Conservation (phyloP, 2,329 filamentous ascomycete species). For the Aspergillus oerlinghausenensis region DNA sequence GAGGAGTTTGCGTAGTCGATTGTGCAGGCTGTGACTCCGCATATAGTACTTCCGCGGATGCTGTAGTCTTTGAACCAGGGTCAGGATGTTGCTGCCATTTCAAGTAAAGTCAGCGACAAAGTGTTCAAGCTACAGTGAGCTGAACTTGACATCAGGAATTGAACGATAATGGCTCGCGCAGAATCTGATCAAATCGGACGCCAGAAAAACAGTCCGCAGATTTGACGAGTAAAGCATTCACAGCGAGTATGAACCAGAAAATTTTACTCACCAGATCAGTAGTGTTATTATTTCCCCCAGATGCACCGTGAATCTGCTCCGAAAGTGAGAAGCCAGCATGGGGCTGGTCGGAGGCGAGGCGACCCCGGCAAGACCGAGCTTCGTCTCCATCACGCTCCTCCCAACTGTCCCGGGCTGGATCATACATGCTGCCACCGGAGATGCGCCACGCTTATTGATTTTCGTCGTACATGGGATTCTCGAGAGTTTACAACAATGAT, state of each 20-base stretch:
- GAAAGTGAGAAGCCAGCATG: neutral
- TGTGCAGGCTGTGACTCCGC: neutral
- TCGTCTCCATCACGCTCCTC: conserved; percentile 8
- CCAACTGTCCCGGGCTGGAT: conserved; percentile 23
- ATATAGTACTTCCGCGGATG: conserved; percentile 2
- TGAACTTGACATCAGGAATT: neutral
- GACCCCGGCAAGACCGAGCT: conserved; percentile 1
- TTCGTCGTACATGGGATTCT: conserved; percentile 4
- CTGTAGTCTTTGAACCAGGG: conserved; percentile 1
- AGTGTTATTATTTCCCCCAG: neutral
- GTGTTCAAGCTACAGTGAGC: neutral
- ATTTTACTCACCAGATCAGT: neutral
- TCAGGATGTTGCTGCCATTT: conserved; percentile 2
- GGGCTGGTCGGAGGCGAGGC: neutral
- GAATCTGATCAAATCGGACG: neutral
- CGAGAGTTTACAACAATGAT: neutral
- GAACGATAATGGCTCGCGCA: neutral
- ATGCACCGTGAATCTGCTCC: neutral
- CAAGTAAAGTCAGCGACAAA: neutral
- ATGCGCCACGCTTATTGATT: conserved; percentile 1
- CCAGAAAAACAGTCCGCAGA: neutral
- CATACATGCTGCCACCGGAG: conserved; percentile 16
- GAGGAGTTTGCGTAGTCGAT: neutral
- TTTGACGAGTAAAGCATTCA: neutral
- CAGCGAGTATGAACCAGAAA: neutral